Evolutionary conservation across 371 early-diverging fungal species (phyloP), one percentile per base, ranked within the genome.

Genomic region (Capniomyces stellatus): DNA sequence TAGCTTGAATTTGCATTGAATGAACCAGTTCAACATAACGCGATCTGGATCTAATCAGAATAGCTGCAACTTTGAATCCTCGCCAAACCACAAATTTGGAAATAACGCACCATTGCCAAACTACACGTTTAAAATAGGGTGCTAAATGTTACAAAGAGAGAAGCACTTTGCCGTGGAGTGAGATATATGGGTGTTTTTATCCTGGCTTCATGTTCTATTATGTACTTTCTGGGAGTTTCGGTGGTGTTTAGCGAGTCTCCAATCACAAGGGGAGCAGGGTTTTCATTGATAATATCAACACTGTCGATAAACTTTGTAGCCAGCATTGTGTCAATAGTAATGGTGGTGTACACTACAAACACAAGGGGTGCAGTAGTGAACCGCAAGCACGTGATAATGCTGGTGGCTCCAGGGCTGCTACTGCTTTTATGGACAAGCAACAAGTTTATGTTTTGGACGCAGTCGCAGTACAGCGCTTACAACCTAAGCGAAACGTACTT

Each of bases 201-300:
- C 24, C 2, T 51, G 8, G 22, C 8, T 21, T 3, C 51, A 29
- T 12, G 51, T 31, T 31, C 51, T 2, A 19, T 51, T n/a, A 27
- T 51, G 31, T 19, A 18, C 8, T 31, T 40, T 2, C 13, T 51
- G 18, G 51, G 51, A 2, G 31, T 51, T 4, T 51, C 51, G 22
- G n/a, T 51, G 22, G 22, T 51, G 2, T 51, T 51, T 31, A 30
- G 39, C 15, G 31, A 30, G 18, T 51, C 51, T 29, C 8, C 51
- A 6, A 51, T 51, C 2, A 39, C 40, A 31, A 12, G 51, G 3
- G 51, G 51, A 3, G 29, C 15, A 4, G 51, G 51, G 10, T 51
- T 12, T 19, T 51, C 51, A 22, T 21, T 51, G 18, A 51, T 51
- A 51, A 22, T 51, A 23, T 28, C 51, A n/a, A 35, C 51, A 31